Base-by-base conservation (phyloP, 2,329 filamentous ascomycete species). In the Aureobasidium vineae region DNA sequence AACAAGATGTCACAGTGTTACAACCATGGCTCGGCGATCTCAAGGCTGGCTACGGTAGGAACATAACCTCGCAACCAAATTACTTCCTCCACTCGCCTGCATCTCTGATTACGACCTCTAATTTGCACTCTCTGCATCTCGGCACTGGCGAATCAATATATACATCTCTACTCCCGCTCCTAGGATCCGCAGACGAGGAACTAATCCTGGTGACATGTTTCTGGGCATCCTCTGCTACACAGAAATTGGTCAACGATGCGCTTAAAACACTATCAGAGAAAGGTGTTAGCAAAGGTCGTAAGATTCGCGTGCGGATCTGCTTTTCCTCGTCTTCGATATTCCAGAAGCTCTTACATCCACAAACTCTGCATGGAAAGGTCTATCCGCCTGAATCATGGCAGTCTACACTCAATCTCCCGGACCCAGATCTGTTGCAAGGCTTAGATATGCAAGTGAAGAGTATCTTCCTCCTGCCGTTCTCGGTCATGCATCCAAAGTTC, bases 401-500 rank as follows among this genome's bases (percentile, higher is more conserved):
- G 1, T 77, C 75, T 10, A 82, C 81, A 65, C 80, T 95, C 1
- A 89, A 89, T 0, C 79, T 95, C 3, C 90, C 90, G 0, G 73
- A 79, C 1, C 78, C 82, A 3, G 77, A 80, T 7, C 79, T 83
- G 40, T 79, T 86, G 4, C 81, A 78, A 0, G 86, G 86, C 2
- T 83, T 96, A 21, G 84, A 92, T 63, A 73, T 96, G 40, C 80
- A 83, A 0, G 85, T 92, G 66, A 93, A 92, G 79, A 91, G 87
- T 69, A 80, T 94, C 8, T 96, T 96, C 76, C 86, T 94, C 69
- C 80, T 88, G 2, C 91, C 91, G 0, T 87, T 95, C 68, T 91
- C 90, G 72, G 88, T 96, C n/a, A 90, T 95, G 86, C 91, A 96
- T 73, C 89, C 91, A 0, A 96, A 96, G 72, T 94, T 91, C 71